Conservation (phyloP, 2,329 filamentous ascomycete species). For the Ustilaginoidea virens region DNA sequence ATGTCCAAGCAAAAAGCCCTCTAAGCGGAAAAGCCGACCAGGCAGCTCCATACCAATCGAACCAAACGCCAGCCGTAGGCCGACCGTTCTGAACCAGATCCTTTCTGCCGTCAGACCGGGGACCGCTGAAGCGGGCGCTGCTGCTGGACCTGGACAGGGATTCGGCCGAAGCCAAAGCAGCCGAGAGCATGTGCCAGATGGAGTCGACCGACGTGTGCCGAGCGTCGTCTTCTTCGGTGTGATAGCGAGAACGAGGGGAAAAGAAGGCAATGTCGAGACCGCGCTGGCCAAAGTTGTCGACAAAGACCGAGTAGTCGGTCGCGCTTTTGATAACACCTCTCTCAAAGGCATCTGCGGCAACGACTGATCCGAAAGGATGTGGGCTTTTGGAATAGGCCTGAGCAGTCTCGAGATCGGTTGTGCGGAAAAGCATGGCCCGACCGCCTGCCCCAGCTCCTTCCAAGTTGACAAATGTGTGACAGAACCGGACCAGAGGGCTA, state of each 20-base stretch:
- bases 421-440: conserved; percentile 72
- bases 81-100: conserved; percentile 51
- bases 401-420: conserved; percentile 76
- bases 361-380: conserved; percentile 70
- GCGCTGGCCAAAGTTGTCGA: conserved; percentile 61
- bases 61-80: conserved; percentile 69
- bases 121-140: conserved; percentile 44
- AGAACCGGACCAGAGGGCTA: conserved; percentile 64
- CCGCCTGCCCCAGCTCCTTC: conserved; percentile 91
- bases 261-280: conserved; percentile 90
- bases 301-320: conserved; percentile 81
- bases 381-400: conserved; percentile 55
- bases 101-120: conserved; percentile 34
- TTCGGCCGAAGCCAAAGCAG: conserved; percentile 59
- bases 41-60: conserved; percentile 70
- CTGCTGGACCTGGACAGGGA: conserved; percentile 54
- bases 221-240: conserved; percentile 78
- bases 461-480: conserved; percentile 83
- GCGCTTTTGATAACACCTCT: conserved; percentile 64
- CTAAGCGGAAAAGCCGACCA: conserved; percentile 69
- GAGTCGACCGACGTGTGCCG: conserved; percentile 56
- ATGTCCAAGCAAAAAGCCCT: conserved; percentile 75
- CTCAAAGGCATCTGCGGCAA: conserved; percentile 74
- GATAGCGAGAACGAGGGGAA: conserved; percentile 71
- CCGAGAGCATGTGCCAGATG: conserved; percentile 92